A percentile compares a stretch with the other conserved stretches of the same genome.
These are phyloP conservation scores for Rhizopus delemar DNA, from an alignment of 371 early-diverging fungal species.

Conservation along the genomic window DNA sequence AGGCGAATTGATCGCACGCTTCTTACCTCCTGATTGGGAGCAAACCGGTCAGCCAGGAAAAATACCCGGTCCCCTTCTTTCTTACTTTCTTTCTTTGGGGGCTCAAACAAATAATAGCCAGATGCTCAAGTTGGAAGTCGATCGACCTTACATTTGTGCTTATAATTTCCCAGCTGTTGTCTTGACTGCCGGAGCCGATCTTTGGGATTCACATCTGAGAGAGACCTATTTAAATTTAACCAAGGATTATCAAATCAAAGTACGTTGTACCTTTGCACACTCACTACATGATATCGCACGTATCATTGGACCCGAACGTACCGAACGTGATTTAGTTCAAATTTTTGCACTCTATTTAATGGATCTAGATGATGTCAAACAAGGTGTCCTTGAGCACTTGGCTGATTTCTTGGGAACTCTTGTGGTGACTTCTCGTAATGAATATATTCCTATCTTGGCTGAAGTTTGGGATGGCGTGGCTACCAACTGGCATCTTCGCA, in stretches of 20 bases:
- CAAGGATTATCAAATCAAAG: conserved; percentile 60
- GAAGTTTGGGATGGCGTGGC: conserved; percentile 62
- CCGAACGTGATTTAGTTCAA: conserved; percentile 60
- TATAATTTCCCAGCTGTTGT: conserved; percentile 67
- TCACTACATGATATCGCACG: conserved; percentile 63
- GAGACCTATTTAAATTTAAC: conserved; percentile 54
- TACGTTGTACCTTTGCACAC: conserved; percentile 61
- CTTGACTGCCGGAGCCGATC: conserved; percentile 57
- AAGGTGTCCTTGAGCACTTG: conserved; percentile 61
- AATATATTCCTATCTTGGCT: conserved; percentile 53
- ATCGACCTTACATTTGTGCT: conserved; percentile 61
- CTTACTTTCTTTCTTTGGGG: conserved; percentile 48
- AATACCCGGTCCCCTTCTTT: conserved; percentile 40
- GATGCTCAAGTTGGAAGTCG: conserved; percentile 52
- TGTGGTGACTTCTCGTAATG: conserved; percentile 52
- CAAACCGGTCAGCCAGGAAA: conserved; percentile 44
- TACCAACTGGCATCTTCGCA: conserved; percentile 61
- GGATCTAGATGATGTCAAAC: conserved; percentile 64
- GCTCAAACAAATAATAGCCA: conserved; percentile 27
- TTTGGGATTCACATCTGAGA: conserved; percentile 56
- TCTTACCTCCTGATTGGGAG: conserved; percentile 53
- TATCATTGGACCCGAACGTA: conserved; percentile 59
- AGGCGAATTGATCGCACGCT: conserved; percentile 61
- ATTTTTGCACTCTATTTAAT: conserved; percentile 62
- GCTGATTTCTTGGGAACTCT: conserved; percentile 59